Evolutionary conservation across 208 protist genomes (phyloP), one percentile per base, ranked within the genome.

Genomic region (Trypanosoma mega): DNA sequence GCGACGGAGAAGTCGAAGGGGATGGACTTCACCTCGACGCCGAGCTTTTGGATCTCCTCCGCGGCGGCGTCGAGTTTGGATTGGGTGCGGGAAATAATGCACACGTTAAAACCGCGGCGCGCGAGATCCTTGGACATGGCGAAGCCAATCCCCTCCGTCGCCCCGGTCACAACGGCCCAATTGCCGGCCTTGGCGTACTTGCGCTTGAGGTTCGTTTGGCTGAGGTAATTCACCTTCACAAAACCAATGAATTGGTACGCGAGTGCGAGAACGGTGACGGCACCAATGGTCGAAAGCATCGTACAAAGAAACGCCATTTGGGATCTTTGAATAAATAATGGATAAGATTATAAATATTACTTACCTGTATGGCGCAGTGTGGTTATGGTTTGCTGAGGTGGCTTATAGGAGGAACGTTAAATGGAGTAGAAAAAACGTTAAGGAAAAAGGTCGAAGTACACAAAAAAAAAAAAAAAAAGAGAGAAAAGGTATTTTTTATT

Each of bases 131-230:
- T 30, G 21, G 89, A 63, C 78, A 96, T 93, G 7, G 87, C 96
- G 54, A 80, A 77, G 23, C 96, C 96, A 55, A 98, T 98, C 47
- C 96, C 96, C 78, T 97, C 94, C 30, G 90, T 94, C 6, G 93
- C 93, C 33, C 96, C 96, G 24, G 96, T 98, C 16, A 98, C 91
- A 34, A 98, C 89, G 16, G 85, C 88, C 85, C 87, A 96, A 43
- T 84, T 78, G 27, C 89, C 89, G 16, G 83, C 81, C 58, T 77
- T 80, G 41, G 54, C 71, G 69, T 92, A 90, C 39, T 72, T 76
- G 47, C 75, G 74, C 69, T 85, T 87, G 56, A 92, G 72, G 64
- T 91, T 72, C 36, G 59, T 61, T 3, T 76, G 74, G 14, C 7
- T n/a, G 18, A 92, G 49, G 67, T 75, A 87, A 54, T 85, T 78